Evolutionary conservation across 345 rosid genomes (phyloP).

Genomic region (Eucalyptus regnans): DNA sequence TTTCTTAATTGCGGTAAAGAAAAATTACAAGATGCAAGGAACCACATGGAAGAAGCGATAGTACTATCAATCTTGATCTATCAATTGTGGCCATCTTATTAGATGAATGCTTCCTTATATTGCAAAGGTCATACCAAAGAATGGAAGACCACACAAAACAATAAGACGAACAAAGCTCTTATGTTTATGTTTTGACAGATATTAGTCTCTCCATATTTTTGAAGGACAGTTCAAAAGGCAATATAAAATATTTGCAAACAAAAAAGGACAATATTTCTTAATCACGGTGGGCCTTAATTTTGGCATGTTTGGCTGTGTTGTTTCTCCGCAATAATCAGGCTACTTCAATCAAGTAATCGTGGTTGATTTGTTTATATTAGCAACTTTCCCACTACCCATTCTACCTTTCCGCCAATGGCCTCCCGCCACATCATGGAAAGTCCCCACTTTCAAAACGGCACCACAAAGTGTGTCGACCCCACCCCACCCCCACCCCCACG

Average conservation of each 20-base stretch:
- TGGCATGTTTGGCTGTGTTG: not conserved
- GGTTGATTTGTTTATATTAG: not conserved
- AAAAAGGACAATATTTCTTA: not conserved
- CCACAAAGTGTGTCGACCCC: no score
- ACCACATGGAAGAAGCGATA: accelerated
- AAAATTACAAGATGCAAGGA: no score
- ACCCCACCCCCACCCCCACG: no score
- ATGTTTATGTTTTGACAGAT: no score
- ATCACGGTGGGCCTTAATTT: accelerated
- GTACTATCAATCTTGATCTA: accelerated
- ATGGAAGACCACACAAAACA: not conserved
- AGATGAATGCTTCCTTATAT: not conserved
- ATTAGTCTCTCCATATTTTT: not conserved
- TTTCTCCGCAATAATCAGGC: accelerated
- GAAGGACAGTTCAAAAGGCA: not conserved
- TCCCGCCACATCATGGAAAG: no score
- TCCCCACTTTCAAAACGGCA: no score
- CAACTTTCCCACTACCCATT: not conserved
- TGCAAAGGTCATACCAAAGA: not conserved
- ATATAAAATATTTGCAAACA: no score
- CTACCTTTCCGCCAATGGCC: no score
- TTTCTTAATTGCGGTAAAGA: accelerated
- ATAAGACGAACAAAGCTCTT: not conserved
- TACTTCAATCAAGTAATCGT: not conserved
- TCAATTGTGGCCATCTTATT: accelerated